Evolutionary conservation across 2,329 filamentous ascomycete species (phyloP).

Genomic region (Alternaria longipes): DNA sequence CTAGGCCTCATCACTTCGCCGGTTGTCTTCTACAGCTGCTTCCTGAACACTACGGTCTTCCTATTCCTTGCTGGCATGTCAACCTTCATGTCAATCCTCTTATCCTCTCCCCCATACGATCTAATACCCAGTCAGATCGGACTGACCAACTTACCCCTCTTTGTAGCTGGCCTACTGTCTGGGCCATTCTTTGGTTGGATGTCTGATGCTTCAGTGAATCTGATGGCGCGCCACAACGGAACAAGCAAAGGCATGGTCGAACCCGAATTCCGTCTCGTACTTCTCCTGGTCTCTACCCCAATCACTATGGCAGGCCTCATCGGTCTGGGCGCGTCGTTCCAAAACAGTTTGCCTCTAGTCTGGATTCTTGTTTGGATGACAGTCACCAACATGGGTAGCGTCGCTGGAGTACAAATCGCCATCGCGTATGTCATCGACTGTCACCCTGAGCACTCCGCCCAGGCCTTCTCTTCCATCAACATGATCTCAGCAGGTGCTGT

Average conservation of each 20-base stretch:
- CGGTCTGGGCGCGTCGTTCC: constrained; percentile 16
- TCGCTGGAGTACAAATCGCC: constrained; percentile 14
- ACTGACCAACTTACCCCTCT: constrained; percentile 22
- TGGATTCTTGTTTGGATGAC: constrained; percentile 25
- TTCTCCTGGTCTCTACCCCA: constrained; percentile 17
- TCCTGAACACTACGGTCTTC: constrained; percentile 21
- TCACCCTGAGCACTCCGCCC: constrained; percentile 21
- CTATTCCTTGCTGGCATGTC: constrained; percentile 19
- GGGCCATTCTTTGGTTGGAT: constrained; percentile 23
- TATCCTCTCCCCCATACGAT: constrained; percentile 22
- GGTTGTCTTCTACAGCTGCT: constrained; percentile 24
- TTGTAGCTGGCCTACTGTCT: constrained; percentile 17
- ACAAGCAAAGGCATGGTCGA: constrained; percentile 21
- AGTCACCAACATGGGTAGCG: constrained; percentile 15
- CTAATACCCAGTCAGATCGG: constrained; percentile 22
- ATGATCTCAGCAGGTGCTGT: constrained; percentile 13
- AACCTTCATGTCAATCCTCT: constrained; percentile 23
- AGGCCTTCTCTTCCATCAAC: constrained; percentile 21
- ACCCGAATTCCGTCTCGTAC: constrained; percentile 24
- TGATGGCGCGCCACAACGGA: constrained; percentile 22
- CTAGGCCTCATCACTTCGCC: constrained; percentile 19
- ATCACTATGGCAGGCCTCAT: constrained; percentile 21
- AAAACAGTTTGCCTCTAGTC: constrained; percentile 8
- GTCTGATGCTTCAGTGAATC: constrained; percentile 17
- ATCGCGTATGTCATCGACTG: constrained; percentile 26